Evolutionary conservation across 441 rosid genomes (phyloP), one percentile per base, ranked within the genome.

Genomic region (Eugenia klotzschiana): DNA sequence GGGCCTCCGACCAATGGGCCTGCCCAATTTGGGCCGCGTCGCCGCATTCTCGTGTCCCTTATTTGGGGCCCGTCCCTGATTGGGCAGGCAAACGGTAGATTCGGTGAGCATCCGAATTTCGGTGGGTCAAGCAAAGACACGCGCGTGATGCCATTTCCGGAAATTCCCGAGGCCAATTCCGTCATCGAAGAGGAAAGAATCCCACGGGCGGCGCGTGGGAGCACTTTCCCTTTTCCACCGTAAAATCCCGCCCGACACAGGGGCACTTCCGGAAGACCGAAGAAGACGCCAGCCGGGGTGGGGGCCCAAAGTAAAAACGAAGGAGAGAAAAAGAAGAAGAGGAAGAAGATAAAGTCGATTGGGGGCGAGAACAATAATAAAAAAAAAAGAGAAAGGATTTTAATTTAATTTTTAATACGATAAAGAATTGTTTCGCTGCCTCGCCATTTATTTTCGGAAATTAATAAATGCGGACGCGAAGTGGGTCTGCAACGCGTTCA

Each of bases 401-500:
- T 33, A 64, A 64, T 16, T 58, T 58, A 18, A 18, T 5, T 33
- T 18, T 33, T 64, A 29, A 29, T 33, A 64, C 5, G 8, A 64
- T 64, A 64, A 64, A 64, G 74, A 64, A 64, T 64, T 16, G 74
- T 64, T 20, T 37, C n/a, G 74, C 74, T 18, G 43, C 74, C n/a
- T 29, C n/a, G 74, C 43, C 43, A 33, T 33, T 64, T 64, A 33
- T 64, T 64, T 58, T 54, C 26, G 27, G 46, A 57, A 86, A 81
- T 74, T 69, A 82, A 41, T 18, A 53, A 55, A 26, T 15, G 80
- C 92, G 96, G 96, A 93, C 91, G 84, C 87, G 86, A 95, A 89
- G 86, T 80, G 80, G 84, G 49, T 91, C 82, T 93, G 89, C 86
- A 94, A 87, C 91, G 51, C 83, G 90, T 95, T 93, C 82, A 87